A percentile compares a stretch with the other conserved stretches of the same genome.
Conservation (phyloP, 345 rosid genomes). For the Linum usitatissimum region DNA sequence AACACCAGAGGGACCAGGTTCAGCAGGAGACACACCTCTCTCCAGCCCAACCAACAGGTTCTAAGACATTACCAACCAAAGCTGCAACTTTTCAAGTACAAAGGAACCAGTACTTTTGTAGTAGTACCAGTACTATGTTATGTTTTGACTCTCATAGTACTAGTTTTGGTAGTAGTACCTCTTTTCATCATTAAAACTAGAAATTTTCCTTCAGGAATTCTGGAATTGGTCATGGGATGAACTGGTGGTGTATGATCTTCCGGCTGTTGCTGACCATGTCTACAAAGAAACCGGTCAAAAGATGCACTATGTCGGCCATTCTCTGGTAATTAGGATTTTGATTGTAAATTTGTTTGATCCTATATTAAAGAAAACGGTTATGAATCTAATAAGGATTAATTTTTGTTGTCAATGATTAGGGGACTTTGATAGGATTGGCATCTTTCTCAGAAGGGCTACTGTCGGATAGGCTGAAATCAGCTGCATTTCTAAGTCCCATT, state of each 20-base stretch:
- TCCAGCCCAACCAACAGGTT: slow-evolving; percentile 41
- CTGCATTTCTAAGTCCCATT: slow-evolving; percentile 71
- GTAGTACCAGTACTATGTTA: not conserved
- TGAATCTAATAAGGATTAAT: not conserved
- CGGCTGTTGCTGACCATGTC: slow-evolving; percentile 60
- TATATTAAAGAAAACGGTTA: not conserved
- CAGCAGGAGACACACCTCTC: slow-evolving; percentile 49
- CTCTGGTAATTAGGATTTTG: slow-evolving; percentile 38
- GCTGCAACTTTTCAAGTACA: not conserved
- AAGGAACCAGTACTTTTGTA: not conserved
- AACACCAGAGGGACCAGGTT: slow-evolving; percentile 79
- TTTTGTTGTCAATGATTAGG: slow-evolving; percentile 26
- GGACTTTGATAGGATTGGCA: slow-evolving; percentile 67
- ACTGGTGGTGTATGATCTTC: slow-evolving; percentile 53
- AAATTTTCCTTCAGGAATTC: slow-evolving; percentile 32
- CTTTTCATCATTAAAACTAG: not conserved
- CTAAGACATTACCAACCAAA: not conserved
- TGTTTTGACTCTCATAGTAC: not conserved
- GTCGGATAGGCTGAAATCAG: slow-evolving; percentile 50
- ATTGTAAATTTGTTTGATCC: too few relatives aligned
- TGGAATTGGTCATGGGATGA: slow-evolving; percentile 99
- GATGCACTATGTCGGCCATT: slow-evolving; percentile 83
- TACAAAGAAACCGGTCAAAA: slow-evolving; percentile 48
- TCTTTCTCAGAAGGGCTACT: slow-evolving; percentile 66
- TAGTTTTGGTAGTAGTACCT: too few relatives aligned